Percentiles rank a stretch among this genome's conserved stretches.
These are phyloP conservation scores for Amanita phalloides DNA, from an alignment of 768 basidiomycete genomes.

Conservation along the genomic window DNA sequence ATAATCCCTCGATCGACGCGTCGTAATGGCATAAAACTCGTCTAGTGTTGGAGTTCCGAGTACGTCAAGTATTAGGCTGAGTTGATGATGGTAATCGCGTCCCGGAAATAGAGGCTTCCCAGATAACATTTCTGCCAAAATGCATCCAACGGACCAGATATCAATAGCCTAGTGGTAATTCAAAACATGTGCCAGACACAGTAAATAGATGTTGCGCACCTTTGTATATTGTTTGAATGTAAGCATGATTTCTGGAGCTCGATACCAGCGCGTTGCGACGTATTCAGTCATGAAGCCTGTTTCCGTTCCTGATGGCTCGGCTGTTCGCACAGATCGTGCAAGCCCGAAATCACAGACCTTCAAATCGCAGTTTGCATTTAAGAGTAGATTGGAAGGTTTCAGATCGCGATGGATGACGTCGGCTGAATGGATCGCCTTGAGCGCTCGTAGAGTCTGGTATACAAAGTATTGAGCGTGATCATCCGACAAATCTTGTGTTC, in stretches of 20 bases:
- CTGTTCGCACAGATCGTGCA: constrained; percentile 81
- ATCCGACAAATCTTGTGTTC: constrained; percentile 90
- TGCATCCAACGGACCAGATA: constrained; percentile 82
- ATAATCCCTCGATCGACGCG: constrained; percentile 86
- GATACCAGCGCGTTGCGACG: constrained; percentile 97
- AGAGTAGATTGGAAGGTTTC: constrained; percentile 93
- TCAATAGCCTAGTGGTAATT: constrained; percentile 54
- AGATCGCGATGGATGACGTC: constrained; percentile 96
- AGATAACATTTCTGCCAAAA: constrained; percentile 94
- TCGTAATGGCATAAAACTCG: constrained; percentile 96
- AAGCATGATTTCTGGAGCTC: constrained; percentile 98
- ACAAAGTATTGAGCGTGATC: constrained; percentile 94
- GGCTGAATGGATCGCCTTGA: constrained; percentile 94
- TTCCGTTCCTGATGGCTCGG: constrained; percentile 75
- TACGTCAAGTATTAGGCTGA: constrained; percentile 91
- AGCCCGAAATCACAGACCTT: constrained; percentile 96
- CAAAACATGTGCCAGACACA: not conserved
- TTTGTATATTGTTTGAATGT: constrained; percentile 99
- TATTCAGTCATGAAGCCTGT: constrained; percentile 95
- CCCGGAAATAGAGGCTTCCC: constrained; percentile 97
- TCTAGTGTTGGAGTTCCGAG: constrained; percentile 95
- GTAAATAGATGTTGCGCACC: constrained; percentile 26
- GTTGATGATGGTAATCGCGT: constrained; percentile 92
- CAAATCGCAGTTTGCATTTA: constrained; percentile 95
- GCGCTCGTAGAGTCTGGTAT: constrained; percentile 87